These are phyloP conservation scores for Rhododendron kiyosumense DNA, from an alignment of 148 eudicot genomes.

Conservation along the genomic window DNA sequence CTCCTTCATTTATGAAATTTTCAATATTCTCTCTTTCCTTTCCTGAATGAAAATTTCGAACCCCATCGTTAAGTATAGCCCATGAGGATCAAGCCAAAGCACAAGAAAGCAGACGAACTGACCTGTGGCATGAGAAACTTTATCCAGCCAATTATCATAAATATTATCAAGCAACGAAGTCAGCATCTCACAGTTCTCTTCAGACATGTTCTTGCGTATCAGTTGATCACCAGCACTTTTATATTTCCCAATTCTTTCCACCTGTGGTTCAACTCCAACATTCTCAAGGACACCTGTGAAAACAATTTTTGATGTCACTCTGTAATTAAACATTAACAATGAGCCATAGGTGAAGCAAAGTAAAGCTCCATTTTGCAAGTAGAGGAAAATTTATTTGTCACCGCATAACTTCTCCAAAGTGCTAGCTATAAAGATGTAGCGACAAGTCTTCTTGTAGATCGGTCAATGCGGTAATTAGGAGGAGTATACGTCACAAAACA, in stretches of 20 bases:
- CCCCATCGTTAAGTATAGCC: conserved; percentile 7
- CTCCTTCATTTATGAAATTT: conserved; percentile 82
- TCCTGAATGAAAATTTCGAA: conserved; percentile 44
- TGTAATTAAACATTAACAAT: conserved; percentile 15
- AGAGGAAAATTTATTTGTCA: background rate
- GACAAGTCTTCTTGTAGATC: background rate
- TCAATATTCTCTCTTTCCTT: conserved; percentile 73
- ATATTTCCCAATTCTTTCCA: conserved; percentile 91
- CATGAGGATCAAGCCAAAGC: conserved; percentile 17
- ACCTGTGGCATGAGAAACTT: conserved; percentile 71
- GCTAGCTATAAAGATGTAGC: background rate
- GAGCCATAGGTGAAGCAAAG: background rate
- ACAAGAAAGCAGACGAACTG: conserved; percentile 7
- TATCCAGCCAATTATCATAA: conserved; percentile 82
- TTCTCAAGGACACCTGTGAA: conserved; percentile 86
- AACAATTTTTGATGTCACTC: conserved; percentile 15
- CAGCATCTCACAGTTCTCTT: conserved; percentile 93
- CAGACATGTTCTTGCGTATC: conserved; percentile 72
- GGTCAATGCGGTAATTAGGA: background rate
- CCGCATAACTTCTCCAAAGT: background rate
- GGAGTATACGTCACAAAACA: background rate
- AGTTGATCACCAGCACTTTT: conserved; percentile 97
- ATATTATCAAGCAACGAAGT: conserved; percentile 83
- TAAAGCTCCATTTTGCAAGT: background rate
- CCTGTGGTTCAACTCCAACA: conserved; percentile 87